These are phyloP conservation scores for Bipolaris cookei DNA, from an alignment of 2,329 filamentous ascomycete genomes.

Conservation along the genomic window DNA sequence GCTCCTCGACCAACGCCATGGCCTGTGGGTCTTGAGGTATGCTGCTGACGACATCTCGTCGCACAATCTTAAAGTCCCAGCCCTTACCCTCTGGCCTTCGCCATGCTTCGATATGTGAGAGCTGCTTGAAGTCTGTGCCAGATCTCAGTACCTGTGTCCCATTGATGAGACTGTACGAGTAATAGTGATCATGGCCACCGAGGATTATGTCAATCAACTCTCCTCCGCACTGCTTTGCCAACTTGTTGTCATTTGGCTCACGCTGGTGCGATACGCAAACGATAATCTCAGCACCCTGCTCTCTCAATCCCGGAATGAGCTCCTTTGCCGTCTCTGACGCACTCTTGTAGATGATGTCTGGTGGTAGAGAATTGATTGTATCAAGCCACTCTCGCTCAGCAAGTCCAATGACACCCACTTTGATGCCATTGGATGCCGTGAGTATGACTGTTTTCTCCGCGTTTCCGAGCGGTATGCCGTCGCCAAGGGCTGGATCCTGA, in stretches of 20 bases:
- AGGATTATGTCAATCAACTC: slow-evolving; percentile 84
- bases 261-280: slow-evolving; percentile 84
- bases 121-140: slow-evolving; percentile 89
- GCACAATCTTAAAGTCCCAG: slow-evolving; percentile 81
- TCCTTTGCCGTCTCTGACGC: slow-evolving; percentile 77
- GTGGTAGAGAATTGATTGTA: slow-evolving; percentile 85
- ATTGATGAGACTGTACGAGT: slow-evolving; percentile 77
- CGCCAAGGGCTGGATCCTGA: slow-evolving; percentile 79
- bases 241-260: slow-evolving; percentile 87
- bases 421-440: slow-evolving; percentile 81
- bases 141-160: slow-evolving; percentile 84
- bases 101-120: slow-evolving; percentile 84
- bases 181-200: slow-evolving; percentile 90
- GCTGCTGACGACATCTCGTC: slow-evolving; percentile 73
- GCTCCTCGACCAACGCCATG: slow-evolving; percentile 66
- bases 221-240: slow-evolving; percentile 72
- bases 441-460: slow-evolving; percentile 78
- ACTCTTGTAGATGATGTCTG: slow-evolving; percentile 80
- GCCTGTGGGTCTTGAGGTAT: slow-evolving; percentile 70
- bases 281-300: slow-evolving; percentile 80
- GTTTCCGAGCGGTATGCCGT: slow-evolving; percentile 75
- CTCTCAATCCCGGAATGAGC: slow-evolving; percentile 73
- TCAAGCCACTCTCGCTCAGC: slow-evolving; percentile 88
- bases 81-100: slow-evolving; percentile 59
- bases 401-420: slow-evolving; percentile 82